Conservation (phyloP, 2,329 filamentous ascomycete species). For the Alternaria brassicicola region DNA sequence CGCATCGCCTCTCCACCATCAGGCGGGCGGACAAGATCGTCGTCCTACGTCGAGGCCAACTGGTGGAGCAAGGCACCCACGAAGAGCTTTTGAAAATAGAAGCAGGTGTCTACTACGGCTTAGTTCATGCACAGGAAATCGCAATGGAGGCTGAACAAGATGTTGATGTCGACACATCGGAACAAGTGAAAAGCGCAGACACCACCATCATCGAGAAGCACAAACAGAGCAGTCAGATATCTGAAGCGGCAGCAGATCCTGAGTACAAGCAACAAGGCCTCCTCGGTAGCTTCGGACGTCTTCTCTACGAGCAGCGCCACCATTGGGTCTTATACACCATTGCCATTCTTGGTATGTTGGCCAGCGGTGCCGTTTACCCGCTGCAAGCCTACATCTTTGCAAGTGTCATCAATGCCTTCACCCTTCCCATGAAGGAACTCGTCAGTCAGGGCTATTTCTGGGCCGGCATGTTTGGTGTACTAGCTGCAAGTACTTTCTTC, state of each 20-base stretch:
- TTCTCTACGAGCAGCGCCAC: conserved; percentile 44
- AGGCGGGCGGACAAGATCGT: conserved; percentile 79
- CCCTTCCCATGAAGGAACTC: conserved; percentile 37
- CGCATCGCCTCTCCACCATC: conserved; percentile 76
- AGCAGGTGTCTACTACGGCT: conserved; percentile 68
- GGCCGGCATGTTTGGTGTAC: conserved; percentile 68
- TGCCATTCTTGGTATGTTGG: conserved; percentile 37
- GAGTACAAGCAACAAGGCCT: conserved; percentile 42
- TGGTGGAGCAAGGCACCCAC: conserved; percentile 78
- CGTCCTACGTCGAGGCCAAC: conserved; percentile 72
- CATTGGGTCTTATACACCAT: conserved; percentile 44
- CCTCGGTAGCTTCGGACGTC: conserved; percentile 40
- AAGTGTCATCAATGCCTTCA: conserved; percentile 47
- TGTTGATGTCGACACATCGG: conserved; percentile 20
- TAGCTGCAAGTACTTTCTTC: conserved; percentile 61
- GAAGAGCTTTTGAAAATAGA: conserved; percentile 68
- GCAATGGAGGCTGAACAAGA: conserved; percentile 31
- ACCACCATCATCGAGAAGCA: conserved; percentile 17
- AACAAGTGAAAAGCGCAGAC: conserved; percentile 25
- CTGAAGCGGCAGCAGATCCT: conserved; percentile 21
- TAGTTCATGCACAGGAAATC: conserved; percentile 61
- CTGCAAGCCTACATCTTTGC: conserved; percentile 50
- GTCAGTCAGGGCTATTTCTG: conserved; percentile 60
- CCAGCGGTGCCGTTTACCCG: conserved; percentile 46
- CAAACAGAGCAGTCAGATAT: conserved; percentile 1